phyloP scores from a whole-genome alignment of 306 rosid species.

The Chamaecrista fasciculata region DNA sequence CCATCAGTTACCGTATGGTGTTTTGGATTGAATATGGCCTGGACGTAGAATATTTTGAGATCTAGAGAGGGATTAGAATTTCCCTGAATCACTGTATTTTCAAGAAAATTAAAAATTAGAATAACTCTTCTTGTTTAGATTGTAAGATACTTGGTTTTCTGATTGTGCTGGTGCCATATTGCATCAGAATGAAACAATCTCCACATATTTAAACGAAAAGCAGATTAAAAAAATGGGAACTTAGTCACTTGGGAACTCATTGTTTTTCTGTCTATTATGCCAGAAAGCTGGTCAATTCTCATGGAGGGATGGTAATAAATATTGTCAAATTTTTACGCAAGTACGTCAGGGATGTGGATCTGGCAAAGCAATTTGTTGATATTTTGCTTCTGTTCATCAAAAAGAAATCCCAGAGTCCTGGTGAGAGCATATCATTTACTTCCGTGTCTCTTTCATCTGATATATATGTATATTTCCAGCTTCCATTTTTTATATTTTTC shows the following conservation, averaged over 20 bases:
- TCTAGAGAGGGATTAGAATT: not conserved
- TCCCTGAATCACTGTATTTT: not conserved
- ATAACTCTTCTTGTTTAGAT: not conserved
- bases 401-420: conserved; percentile 54
- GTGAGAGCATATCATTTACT: conserved; percentile 38
- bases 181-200: conserved; percentile 12
- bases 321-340: conserved; percentile 68
- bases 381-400: conserved; percentile 62
- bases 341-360: conserved; percentile 53
- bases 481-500: conserved; percentile 9
- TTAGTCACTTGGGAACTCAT: not conserved
- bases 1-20: not conserved
- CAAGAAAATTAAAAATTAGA: not conserved
- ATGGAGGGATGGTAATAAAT: conserved; percentile 61
- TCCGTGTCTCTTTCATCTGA: too few species aligned
- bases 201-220: not conserved
- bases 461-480: conserved; percentile 14
- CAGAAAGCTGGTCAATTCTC: conserved; percentile 78
- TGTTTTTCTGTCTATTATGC: conserved; percentile 6
- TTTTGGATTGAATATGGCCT: not conserved
- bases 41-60: not conserved
- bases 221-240: not conserved
- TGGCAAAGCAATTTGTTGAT: conserved; percentile 63
- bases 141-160: conserved; percentile 20
- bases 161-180: conserved; percentile 2